These are phyloP conservation scores for Enteropsectra breve DNA, from an alignment of 371 early-diverging fungal species.

Conservation along the genomic window DNA sequence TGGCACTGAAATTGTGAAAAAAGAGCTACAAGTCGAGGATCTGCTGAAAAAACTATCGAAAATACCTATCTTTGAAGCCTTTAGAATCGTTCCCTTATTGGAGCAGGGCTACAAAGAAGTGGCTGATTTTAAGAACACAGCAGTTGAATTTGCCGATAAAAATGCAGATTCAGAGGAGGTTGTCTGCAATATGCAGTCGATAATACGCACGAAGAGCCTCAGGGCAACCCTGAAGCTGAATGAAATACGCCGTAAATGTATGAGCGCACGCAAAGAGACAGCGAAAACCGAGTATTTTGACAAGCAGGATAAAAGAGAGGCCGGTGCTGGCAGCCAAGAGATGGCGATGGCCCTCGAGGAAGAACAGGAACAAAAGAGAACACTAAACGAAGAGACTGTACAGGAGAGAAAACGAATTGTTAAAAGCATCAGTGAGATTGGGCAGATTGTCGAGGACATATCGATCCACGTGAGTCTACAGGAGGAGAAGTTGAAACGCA, in stretches of 20 bases:
- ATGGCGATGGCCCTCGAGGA: background rate
- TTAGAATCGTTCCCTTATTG: constrained; percentile 18
- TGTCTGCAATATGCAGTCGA: constrained; percentile 4
- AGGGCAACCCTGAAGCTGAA: constrained; percentile 22
- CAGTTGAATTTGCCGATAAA: background rate
- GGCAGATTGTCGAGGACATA: constrained; percentile 59
- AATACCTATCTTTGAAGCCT: constrained; percentile 23
- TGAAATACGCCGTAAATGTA: constrained; percentile 10
- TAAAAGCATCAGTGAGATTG: constrained; percentile 59
- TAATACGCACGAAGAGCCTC: constrained; percentile 12
- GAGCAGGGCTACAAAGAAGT: constrained; percentile 2
- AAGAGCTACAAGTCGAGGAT: constrained; percentile 7
- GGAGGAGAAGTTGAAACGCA: constrained; percentile 56
- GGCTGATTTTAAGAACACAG: background rate
- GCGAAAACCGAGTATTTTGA: too few relatives aligned
- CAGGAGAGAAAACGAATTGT: constrained; percentile 49
- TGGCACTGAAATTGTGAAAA: constrained; percentile 3
- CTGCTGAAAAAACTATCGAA: background rate
- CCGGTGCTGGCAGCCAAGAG: background rate
- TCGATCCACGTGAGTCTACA: constrained; percentile 59
- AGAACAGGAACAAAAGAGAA: background rate
- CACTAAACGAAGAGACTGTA: constrained; percentile 7
- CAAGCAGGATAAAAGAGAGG: constrained; percentile 4
- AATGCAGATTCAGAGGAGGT: constrained; percentile 10
- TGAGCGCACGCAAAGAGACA: background rate